phyloP scores from a whole-genome alignment of 306 rosid genomes.

The Ormosia semicastrata region DNA sequence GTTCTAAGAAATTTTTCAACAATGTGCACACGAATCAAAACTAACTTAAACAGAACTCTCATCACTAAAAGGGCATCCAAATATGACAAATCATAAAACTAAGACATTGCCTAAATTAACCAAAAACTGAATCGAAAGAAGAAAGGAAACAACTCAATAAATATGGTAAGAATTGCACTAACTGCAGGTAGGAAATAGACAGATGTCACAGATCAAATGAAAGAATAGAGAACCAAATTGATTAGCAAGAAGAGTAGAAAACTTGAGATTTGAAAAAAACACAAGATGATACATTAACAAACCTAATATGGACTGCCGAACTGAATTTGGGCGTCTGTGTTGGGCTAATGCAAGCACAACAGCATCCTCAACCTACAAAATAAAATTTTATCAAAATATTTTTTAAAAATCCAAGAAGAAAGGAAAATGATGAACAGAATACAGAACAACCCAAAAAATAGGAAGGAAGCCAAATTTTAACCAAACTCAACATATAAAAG shows the following conservation, averaged over 20 bases:
- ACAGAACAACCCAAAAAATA: neutral
- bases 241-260: constrained; percentile 1
- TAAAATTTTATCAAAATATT: neutral
- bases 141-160: neutral
- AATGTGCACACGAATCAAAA: constrained; percentile 1
- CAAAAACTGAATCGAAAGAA: constrained; percentile 9
- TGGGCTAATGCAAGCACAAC: constrained; percentile 80
- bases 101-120: neutral
- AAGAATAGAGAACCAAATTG: constrained; percentile 3
- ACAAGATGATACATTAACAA: neutral
- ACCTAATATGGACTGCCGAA: constrained; percentile 66
- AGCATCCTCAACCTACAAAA: constrained; percentile 89
- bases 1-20: neutral
- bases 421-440: neutral
- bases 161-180: neutral
- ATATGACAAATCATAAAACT: neutral
- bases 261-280: neutral
- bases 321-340: constrained; percentile 62
- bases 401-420: neutral
- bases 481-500: neutral
- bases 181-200: neutral
- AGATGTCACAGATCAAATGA: neutral
- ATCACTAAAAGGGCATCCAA: neutral
- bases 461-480: constrained; percentile 14
- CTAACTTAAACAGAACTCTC: constrained; percentile 5